Evolutionary conservation across 352 stramenopile genomes (phyloP), one percentile per base, ranked within the genome.

Genomic region (Phytopythium kandeliae): DNA sequence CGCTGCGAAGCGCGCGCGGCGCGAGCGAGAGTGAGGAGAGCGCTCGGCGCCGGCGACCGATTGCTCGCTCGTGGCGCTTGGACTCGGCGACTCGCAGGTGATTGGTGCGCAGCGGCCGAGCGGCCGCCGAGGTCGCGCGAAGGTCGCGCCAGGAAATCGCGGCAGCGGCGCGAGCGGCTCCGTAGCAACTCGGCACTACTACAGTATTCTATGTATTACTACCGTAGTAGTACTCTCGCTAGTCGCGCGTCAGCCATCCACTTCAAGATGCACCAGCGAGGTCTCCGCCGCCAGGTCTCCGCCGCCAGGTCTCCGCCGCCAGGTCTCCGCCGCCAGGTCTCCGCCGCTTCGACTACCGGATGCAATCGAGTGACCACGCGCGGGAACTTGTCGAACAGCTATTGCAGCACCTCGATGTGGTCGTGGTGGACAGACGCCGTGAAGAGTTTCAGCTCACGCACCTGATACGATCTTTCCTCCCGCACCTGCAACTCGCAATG

Each of bases 21-120:
- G 41, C 21, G 35, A 50, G 52, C 35, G 21, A 34, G 30, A 7
- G 17, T 50, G 46, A 44, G 60, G 13, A 47, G 49, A n/a, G 43
- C 21, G 46, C 40, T 28, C 49, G 22, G 19, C 13, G 25, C 19
- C 24, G 26, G 17, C 22, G 43, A 25, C 19, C 24, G 22, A 30
- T n/a, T 24, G 43, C 17, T 22, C 43, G 43, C 9, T 19, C 28
- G 9, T 10, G 16, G 2, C 19, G 10, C 8, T 26, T 26, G 37
- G n/a, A n/a, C n/a, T n/a, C n/a, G n/a, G n/a, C n/a, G n/a, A n/a
- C n/a, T n/a, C n/a, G n/a, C n/a, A n/a, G n/a, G n/a, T 35, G 31
- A 71, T 51, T 76, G 66, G 66, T 72, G 63, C n/a, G 66, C 51
- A 43, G 54, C 21, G 44, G 26, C 36, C 36, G 31, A 50, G 34